Evolutionary conservation across 1,139 yeast genomes (phyloP).

Genomic region (Wickerhamomyces sp.): DNA sequence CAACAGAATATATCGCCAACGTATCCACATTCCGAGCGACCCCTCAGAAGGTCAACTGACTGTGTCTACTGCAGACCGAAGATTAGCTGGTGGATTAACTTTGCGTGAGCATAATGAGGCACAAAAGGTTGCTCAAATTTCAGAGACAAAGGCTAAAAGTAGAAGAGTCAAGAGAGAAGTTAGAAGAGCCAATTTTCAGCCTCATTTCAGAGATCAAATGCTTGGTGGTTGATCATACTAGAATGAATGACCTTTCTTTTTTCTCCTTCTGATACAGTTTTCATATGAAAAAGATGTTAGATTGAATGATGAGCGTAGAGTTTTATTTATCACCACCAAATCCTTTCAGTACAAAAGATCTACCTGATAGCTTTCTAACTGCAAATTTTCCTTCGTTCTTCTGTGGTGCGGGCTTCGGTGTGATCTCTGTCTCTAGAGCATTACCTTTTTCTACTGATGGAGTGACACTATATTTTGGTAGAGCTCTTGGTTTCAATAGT

Average conservation of each 20-base stretch:
- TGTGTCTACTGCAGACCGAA: slow-evolving; percentile 55
- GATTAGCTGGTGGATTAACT: slow-evolving; percentile 37
- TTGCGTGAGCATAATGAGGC: slow-evolving; percentile 41
- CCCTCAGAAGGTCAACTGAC: slow-evolving; percentile 33
- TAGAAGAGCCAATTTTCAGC: slow-evolving; percentile 54
- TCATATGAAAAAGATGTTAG: too few relatives aligned
- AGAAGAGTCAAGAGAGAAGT: slow-evolving; percentile 45
- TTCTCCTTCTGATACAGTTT: too few relatives aligned
- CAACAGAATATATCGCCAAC: slow-evolving; percentile 59
- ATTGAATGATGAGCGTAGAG: too few relatives aligned
- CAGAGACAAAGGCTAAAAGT: slow-evolving; percentile 44
- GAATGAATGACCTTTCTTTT: too few relatives aligned
- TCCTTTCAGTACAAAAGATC: slow-evolving; percentile 25
- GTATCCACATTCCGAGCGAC: slow-evolving; percentile 27
- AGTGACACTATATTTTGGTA: slow-evolving; percentile 21
- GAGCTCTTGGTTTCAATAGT: slow-evolving; percentile 6
- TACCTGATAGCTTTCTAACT: slow-evolving; percentile 25
- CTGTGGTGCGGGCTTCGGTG: slow-evolving; percentile 6
- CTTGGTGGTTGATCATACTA: slow-evolving; percentile 33
- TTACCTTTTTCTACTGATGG: slow-evolving; percentile 15
- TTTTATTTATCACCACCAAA: slow-evolving; percentile 21
- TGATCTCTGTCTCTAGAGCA: slow-evolving; percentile 11
- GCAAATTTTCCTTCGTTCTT: slow-evolving; percentile 17
- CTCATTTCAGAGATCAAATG: slow-evolving; percentile 62
- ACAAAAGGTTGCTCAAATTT: slow-evolving; percentile 39